Evolutionary conservation across 768 basidiomycete genomes (phyloP), one percentile per base, ranked within the genome.

Genomic region (Boletus subparvulus): DNA sequence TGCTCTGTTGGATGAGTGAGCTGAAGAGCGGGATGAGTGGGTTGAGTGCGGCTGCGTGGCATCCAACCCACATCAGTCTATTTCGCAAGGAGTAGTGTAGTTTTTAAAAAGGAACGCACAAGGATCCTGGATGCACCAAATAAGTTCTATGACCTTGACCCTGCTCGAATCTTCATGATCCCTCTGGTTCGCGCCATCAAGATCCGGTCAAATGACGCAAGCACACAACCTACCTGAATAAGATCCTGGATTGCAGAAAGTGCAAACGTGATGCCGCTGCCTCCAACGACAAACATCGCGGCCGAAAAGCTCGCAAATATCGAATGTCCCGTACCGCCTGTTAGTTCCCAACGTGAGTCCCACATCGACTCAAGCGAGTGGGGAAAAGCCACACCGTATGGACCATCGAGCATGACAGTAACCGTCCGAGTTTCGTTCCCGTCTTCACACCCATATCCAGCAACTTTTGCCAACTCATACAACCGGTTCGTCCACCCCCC

Each of bases 241-340:
- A 87, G 70, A 60, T 86, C 83, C 36, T 80, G 77, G 7, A 83
- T 75, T n/a, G 78, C 66, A 16, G 75, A 67, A 24, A 86, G 75
- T 3, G 76, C 74, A 61, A 82, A 83, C 0, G 86, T 80, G 67
- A 87, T 80, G 4, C 86, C 86, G 21, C 80, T 80, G 11, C 86
- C 86, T 11, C 83, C 85, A 6, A 80, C 81, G 41, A 85, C 68
- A 56, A 87, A 75, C 56, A 86, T 58, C 12, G 82, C 78, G 1
- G 78, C 77, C 0, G 83, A 80, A 71, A 78, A 85, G 41, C 76
- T 77, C 2, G 76, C 65, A 50, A 79, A 74, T 17, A 86, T 62
- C 0, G 76, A 73, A 60, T 84, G 77, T 11, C 80, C 70, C 35
- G 76, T 60, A 39, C 78, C 76, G 58, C 81, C 72, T 78, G 63